Base-by-base conservation (phyloP, 176 grass and related monocot genomes). In the Triticum aestivum region DNA sequence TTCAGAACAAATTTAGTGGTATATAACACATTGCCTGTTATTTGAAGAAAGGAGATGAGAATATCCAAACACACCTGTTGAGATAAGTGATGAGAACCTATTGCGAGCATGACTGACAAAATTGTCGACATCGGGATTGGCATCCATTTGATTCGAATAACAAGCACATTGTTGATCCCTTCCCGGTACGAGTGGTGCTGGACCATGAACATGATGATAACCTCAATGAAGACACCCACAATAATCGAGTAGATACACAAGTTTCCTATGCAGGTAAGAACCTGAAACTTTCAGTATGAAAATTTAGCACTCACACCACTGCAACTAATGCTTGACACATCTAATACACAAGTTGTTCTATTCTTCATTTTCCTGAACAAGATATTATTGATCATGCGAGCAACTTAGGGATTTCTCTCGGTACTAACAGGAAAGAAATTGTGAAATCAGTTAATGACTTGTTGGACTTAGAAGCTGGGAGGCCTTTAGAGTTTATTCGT, bases 231-330 rank as follows among this genome's bases (percentile, higher is more conserved):
- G 38, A 94, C 90, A 11, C 72, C 95, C 21, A 91, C 20, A 23
- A 75, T 70, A 24, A 94, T 97, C 1, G 92, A 97, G 90, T 89
- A 94, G 76, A 97, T 97, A 23, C 95, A 97, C 47, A 97, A 94
- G 75, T 97, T 97, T 8, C 95, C 95, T 75, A 94, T 97, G 74
- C 89, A 83, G 37, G 91, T 89, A 70, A 97, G 91, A 82, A 97
- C 92, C 95, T 97, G 58, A 80, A 89, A 80, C 72, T 72, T 72
- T 35, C 58, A 65, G 65, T 52, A 69, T 69, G 65, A 61, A 66
- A 49, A 37, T 18, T 14, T 11, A 37, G 29, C 58, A 52, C 18
- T 75, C 35, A 8, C 41, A 84, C 27, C 44, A 26, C 7, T 44
- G 69, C 69, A 26, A 73, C 21, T 30, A 66, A 26, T 39, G 9